Evolutionary conservation across 805 yeast species (phyloP), one percentile per base, ranked within the genome.

Genomic region (Cyberlindnera subsufficiens): DNA sequence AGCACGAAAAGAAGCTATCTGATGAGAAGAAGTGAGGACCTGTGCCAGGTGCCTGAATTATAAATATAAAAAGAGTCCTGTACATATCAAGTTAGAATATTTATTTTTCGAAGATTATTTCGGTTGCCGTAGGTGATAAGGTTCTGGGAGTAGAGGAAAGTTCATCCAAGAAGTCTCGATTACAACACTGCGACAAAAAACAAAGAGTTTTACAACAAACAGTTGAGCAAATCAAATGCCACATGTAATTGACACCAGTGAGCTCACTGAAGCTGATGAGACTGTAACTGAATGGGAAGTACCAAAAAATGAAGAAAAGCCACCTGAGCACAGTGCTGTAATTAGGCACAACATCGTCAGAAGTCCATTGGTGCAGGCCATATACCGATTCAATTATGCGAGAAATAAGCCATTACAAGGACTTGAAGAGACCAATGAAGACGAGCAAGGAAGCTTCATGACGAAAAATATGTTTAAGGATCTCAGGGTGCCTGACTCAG

Each of bases 1-100:
- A 87, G 59, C 80, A 79, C 61, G 75, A 77, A 54, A 82, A 83
- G 75, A 78, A 54, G 46, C 25, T 49, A 19, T 38, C 31, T 25
- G 56, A 52, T 39, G 52, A 49, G 43, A 49, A 52, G 49, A 52
- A 49, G 39, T 44, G 32, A 46, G 32, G 29, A 15, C 14, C 15
- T n/a, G 7, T 20, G 5, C n/a, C n/a, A n/a, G n/a, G 14, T 15
- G 14, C 15, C 20, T 18, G 8, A 19, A 18, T 18, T 19, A 20
- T 18, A 34, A 15, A 13, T 19, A 13, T 34, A 18, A 20, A 13
- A 20, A 17, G 6, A 18, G 25, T 13, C 27, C n/a, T 36, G 39
- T 36, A 36, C 16, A 36, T 36, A 36, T 2, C 27, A 11, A 22
- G 27, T 22, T 22, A 22, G 27, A 22, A 22, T 22, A 6, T 22